Evolutionary conservation across 139 green algal genomes (phyloP).

Genomic region (Chlamydomonas sphaeroides): DNA sequence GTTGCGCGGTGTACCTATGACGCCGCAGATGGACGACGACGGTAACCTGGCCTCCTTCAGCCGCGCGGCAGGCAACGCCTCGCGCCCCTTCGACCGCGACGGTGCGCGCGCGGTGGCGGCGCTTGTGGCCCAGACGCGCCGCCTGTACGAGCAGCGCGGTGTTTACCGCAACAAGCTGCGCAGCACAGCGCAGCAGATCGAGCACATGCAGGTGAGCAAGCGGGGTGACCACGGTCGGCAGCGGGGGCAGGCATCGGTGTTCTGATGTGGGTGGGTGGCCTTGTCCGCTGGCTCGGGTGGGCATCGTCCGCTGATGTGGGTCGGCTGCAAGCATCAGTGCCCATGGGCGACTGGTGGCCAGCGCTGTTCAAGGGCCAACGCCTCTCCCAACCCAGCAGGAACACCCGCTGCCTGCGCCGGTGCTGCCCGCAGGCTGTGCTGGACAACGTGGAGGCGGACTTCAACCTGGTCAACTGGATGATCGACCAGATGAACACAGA

Average conservation of each 20-base stretch:
- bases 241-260: too few relatives aligned
- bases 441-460: constrained; percentile 48
- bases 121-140: constrained; percentile 33
- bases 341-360: too few relatives aligned
- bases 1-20: too few relatives aligned
- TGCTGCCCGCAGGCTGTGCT: constrained; percentile 37
- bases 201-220: constrained; percentile 37
- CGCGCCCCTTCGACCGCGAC: constrained; percentile 45
- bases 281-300: too few relatives aligned
- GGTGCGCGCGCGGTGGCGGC: constrained; percentile 44
- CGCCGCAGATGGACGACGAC: constrained; percentile 41
- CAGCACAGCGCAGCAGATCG: constrained; percentile 32
- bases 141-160: constrained; percentile 42
- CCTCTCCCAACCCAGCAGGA: too few relatives aligned
- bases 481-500: constrained; percentile 42
- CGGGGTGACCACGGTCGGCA: too few relatives aligned
- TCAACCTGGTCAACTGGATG: constrained; percentile 46
- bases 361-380: too few relatives aligned
- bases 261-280: not conserved
- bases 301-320: too few relatives aligned
- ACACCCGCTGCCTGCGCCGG: too few relatives aligned
- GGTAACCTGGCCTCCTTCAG: constrained; percentile 49
- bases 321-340: too few relatives aligned
- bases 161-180: constrained; percentile 33
- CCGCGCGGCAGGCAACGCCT: constrained; percentile 11